These are phyloP conservation scores for Baorangia bicolor DNA, from an alignment of 768 basidiomycete genomes.

Conservation along the genomic window DNA sequence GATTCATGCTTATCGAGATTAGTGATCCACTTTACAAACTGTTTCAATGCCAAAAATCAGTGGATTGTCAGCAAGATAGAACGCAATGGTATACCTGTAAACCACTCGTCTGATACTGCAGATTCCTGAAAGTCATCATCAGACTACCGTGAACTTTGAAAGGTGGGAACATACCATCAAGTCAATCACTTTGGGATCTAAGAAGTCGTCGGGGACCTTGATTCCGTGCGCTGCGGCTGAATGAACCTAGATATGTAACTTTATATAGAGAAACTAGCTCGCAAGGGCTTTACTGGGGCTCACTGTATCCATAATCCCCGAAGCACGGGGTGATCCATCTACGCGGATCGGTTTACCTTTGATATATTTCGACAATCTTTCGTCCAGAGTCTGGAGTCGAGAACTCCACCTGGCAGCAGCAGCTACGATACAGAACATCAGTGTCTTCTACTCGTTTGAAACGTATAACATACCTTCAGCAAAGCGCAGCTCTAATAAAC, in stretches of 20 bases:
- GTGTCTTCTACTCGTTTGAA: background rate
- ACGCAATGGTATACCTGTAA: conserved; percentile 44
- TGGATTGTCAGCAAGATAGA: background rate
- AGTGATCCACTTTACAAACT: conserved; percentile 24
- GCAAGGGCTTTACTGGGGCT: background rate
- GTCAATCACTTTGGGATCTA: conserved; percentile 57
- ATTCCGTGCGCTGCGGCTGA: conserved; percentile 73
- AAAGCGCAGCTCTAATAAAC: conserved; percentile 59
- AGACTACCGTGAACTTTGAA: background rate
- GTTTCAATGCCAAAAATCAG: conserved; percentile 7
- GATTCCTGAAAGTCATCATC: conserved; percentile 46
- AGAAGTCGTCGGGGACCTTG: conserved; percentile 67
- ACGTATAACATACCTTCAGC: conserved; percentile 49
- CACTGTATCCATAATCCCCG: conserved; percentile 74
- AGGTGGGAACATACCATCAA: conserved; percentile 46
- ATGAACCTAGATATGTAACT: conserved; percentile 45
- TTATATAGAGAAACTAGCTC: background rate
- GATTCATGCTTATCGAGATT: background rate
- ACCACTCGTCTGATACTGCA: conserved; percentile 80
- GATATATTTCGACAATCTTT: conserved; percentile 65
- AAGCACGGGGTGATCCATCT: conserved; percentile 73
- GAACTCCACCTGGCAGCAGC: conserved; percentile 66
- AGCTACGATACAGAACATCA: conserved; percentile 37
- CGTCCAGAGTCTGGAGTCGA: conserved; percentile 59
- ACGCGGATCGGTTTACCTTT: conserved; percentile 67